phyloP scores from a whole-genome alignment of 441 rosid species.

The Mallotus japonicus region DNA sequence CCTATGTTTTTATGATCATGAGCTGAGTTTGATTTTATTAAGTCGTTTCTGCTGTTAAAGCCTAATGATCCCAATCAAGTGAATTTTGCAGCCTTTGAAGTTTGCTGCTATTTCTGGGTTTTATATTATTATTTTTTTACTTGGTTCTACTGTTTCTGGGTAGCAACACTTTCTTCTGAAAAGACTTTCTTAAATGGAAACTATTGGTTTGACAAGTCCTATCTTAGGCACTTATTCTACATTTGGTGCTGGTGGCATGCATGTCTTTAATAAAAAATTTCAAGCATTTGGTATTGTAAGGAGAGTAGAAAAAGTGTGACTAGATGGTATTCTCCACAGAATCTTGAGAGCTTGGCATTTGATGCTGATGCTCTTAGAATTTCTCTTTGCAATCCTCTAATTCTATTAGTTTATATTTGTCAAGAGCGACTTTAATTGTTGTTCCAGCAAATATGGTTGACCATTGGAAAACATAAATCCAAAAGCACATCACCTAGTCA shows the following conservation, averaged over 20 bases:
- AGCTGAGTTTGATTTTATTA: too few relatives aligned
- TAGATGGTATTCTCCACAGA: conserved; percentile 76
- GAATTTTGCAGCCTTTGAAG: too few relatives aligned
- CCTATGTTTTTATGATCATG: too few relatives aligned
- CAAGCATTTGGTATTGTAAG: conserved; percentile 74
- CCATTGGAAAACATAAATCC: conserved; percentile 89
- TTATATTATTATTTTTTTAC: too few relatives aligned
- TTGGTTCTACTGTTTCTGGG: too few relatives aligned
- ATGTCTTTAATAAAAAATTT: conserved; percentile 58
- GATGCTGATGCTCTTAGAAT: conserved; percentile 79
- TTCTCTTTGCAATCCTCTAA: conserved; percentile 79
- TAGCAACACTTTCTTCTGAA: conserved; percentile 60
- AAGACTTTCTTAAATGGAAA: conserved; percentile 79
- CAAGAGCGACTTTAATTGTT: conserved; percentile 83
- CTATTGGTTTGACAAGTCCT: conserved; percentile 72
- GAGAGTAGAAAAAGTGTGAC: conserved; percentile 57
- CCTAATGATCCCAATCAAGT: too few relatives aligned
- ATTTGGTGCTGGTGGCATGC: conserved; percentile 39
- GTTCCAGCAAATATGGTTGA: conserved; percentile 86
- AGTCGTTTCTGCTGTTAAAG: too few relatives aligned
- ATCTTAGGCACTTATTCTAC: conserved; percentile 36
- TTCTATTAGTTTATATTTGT: conserved; percentile 75
- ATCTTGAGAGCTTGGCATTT: conserved; percentile 74
- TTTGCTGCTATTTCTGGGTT: too few relatives aligned
- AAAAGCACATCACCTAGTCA: conserved; percentile 78